phyloP scores from a whole-genome alignment of 2,329 filamentous ascomycete genomes.

The Furcasterigmium sp. region DNA sequence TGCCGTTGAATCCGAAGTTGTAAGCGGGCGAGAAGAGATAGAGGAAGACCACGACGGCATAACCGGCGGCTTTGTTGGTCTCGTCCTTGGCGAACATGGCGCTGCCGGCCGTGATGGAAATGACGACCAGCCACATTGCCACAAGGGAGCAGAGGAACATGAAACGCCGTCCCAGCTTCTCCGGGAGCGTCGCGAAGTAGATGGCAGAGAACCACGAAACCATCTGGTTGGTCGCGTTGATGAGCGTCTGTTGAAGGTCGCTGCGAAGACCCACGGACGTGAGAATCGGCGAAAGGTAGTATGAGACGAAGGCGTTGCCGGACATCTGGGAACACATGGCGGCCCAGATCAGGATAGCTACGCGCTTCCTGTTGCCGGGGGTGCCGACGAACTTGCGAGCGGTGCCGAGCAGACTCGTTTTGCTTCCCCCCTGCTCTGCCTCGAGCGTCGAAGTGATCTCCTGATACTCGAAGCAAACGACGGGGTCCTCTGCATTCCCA shows the following conservation, averaged over 20 bases:
- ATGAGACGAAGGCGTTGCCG: constrained; percentile 23
- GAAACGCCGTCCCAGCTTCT: constrained; percentile 11
- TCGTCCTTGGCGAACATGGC: constrained; percentile 10
- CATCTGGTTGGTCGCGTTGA: constrained; percentile 21
- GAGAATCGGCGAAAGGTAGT: constrained; percentile 26
- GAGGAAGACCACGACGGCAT: constrained; percentile 25
- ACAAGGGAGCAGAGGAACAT: constrained; percentile 15
- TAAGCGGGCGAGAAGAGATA: constrained; percentile 20
- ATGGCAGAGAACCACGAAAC: constrained; percentile 8
- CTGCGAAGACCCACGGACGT: constrained; percentile 23
- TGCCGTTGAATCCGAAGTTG: constrained; percentile 8
- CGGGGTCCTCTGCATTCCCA: constrained; percentile 18
- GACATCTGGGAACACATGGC: constrained; percentile 13
- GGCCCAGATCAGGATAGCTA: constrained; percentile 29
- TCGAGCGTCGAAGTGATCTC: constrained; percentile 9
- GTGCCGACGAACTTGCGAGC: constrained; percentile 23
- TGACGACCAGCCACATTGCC: constrained; percentile 9
- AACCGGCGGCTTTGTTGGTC: constrained; percentile 11
- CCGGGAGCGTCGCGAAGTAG: constrained; percentile 8
- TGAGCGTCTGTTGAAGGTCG: constrained; percentile 22
- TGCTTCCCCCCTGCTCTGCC: neutral
- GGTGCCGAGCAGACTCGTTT: constrained; percentile 18
- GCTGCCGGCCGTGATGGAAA: constrained; percentile 8
- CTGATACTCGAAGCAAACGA: constrained; percentile 19
- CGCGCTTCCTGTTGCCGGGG: constrained; percentile 17